Conservation (phyloP, 2,329 filamentous ascomycete species). For the Alternaria atra region DNA sequence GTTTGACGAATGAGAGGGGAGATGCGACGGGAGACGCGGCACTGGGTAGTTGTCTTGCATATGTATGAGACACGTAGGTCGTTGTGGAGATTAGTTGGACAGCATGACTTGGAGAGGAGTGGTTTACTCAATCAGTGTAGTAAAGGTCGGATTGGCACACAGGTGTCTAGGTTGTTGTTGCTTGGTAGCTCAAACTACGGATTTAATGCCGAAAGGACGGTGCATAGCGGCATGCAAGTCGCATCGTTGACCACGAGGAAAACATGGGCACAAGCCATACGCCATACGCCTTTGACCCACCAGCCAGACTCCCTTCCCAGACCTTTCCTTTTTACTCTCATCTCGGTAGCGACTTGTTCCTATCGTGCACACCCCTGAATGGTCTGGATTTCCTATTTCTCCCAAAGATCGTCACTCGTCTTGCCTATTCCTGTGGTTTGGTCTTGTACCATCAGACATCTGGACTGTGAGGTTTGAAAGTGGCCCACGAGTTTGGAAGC, state of each 20-base stretch:
- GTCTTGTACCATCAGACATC: not conserved
- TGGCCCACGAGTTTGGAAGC: conserved; percentile 6
- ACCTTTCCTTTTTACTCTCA: conserved; percentile 5
- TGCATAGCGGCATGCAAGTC: conserved; percentile 15
- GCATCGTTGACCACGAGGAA: conserved; percentile 10
- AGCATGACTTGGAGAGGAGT: not conserved
- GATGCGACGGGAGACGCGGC: conserved; percentile 18
- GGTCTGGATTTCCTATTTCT: conserved; percentile 3
- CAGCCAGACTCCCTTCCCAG: conserved; percentile 3
- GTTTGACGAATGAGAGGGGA: conserved; percentile 18
- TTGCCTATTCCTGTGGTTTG: conserved; percentile 2
- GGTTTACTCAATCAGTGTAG: not conserved
- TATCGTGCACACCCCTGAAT: conserved; percentile 11
- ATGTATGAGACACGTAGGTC: conserved; percentile 20
- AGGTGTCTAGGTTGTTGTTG: not conserved
- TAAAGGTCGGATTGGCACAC: not conserved
- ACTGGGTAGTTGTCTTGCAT: conserved; percentile 19
- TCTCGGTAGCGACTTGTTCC: conserved; percentile 2
- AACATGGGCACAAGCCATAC: conserved; percentile 1
- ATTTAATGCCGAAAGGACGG: not conserved
- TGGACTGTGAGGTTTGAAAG: not conserved
- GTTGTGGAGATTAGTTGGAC: conserved; percentile 5
- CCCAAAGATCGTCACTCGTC: not conserved
- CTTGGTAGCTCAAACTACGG: not conserved
- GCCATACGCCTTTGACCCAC: conserved; percentile 20